A percentile compares a stretch with the other conserved stretches of the same genome.
phyloP scores from a whole-genome alignment of 2,329 filamentous ascomycete species.

The Tricladium varicosporioides region DNA sequence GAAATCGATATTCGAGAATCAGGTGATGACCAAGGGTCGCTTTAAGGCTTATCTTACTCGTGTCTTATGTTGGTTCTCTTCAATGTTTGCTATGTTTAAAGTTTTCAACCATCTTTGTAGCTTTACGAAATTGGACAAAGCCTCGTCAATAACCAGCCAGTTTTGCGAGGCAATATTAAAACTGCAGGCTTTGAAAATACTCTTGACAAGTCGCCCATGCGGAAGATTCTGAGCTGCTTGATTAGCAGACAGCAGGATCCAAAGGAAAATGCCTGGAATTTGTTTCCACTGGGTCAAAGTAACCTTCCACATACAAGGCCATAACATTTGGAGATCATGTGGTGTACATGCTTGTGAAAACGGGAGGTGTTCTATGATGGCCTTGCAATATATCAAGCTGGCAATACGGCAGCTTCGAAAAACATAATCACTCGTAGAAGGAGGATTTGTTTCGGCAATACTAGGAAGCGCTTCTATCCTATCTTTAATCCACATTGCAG shows the following conservation, averaged over 20 bases:
- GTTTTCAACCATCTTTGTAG: constrained; percentile 30
- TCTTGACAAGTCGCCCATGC: constrained; percentile 32
- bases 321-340: constrained; percentile 23
- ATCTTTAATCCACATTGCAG: constrained; percentile 26
- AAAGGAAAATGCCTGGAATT: constrained; percentile 34
- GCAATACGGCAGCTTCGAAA: constrained; percentile 27
- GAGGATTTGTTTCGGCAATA: background rate
- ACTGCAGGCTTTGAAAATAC: constrained; percentile 30
- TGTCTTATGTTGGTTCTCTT: no score
- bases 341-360: constrained; percentile 27
- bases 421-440: constrained; percentile 19
- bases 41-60: no score
- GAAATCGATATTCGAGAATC: no score
- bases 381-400: constrained; percentile 29
- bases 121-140: constrained; percentile 29
- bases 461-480: constrained; percentile 11
- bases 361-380: constrained; percentile 27
- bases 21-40: no score
- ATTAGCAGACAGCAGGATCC: constrained; percentile 31
- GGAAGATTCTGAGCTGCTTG: constrained; percentile 27
- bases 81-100: background rate
- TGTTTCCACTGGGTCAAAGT: constrained; percentile 32
- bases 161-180: constrained; percentile 29
- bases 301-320: constrained; percentile 27
- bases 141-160: constrained; percentile 29